Evolutionary conservation across 176 grass and related monocot genomes (phyloP).

Genomic region (Lolium rigidum): DNA sequence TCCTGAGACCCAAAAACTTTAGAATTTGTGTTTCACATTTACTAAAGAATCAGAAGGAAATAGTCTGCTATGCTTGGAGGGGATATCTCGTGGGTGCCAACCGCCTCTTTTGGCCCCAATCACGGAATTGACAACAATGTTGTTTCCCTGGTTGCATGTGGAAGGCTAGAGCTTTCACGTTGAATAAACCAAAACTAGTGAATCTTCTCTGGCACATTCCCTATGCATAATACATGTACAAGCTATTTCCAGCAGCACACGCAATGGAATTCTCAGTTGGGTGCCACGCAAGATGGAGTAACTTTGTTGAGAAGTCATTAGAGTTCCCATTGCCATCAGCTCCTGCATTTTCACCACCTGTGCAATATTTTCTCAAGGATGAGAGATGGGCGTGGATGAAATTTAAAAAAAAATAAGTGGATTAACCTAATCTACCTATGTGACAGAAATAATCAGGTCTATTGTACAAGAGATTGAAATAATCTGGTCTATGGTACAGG

Average conservation of each 20-base stretch:
- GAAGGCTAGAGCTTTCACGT: slow-evolving; percentile 34
- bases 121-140: slow-evolving; percentile 35
- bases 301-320: slow-evolving; percentile 71
- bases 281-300: slow-evolving; percentile 94
- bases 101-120: slow-evolving; percentile 42
- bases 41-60: slow-evolving; percentile 57
- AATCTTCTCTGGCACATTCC: slow-evolving; percentile 44
- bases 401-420: background rate
- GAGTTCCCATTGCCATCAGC: slow-evolving; percentile 70
- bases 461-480: background rate
- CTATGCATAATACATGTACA: slow-evolving; percentile 98
- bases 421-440: slow-evolving; percentile 9
- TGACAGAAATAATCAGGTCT: background rate
- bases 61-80: slow-evolving; percentile 9
- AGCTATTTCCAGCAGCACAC: slow-evolving; percentile 87
- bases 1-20: slow-evolving; percentile 46
- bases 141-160: slow-evolving; percentile 45
- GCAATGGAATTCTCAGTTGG: slow-evolving; percentile 93
- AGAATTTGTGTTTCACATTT: slow-evolving; percentile 64
- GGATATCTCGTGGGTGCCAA: slow-evolving; percentile 22
- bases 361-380: slow-evolving; percentile 34
- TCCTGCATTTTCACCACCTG: slow-evolving; percentile 70
- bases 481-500: background rate
- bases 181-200: slow-evolving; percentile 36
- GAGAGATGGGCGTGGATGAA: slow-evolving; percentile 1